Base-by-base conservation (phyloP, 2,329 filamentous ascomycete genomes). In the Ophiobolus disseminans region DNA sequence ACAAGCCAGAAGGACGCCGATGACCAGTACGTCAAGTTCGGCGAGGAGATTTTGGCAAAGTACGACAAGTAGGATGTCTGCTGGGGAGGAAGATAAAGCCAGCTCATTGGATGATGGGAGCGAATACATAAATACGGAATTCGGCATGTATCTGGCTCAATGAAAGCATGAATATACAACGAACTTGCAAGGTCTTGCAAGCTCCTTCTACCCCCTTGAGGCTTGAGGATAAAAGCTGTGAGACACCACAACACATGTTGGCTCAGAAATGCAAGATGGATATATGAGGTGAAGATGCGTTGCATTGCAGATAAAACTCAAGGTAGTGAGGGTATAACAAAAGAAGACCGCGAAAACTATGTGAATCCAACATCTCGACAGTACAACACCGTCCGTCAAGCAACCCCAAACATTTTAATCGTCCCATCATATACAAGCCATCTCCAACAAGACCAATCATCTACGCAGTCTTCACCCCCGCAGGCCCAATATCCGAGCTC, bases 21-120 rank as follows among this genome's bases (percentile, higher is more conserved):
- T 82, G 80, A 84, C 72, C 78, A 82, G 69, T 97, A 96, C 76
- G 82, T 95, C 65, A 79, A 80, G 61, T 78, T 87, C 53, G 85
- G 94, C 57, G 85, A 91, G 75, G 73, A 79, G 66, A 75, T 95
- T 68, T 91, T 94, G 82, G 75, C 66, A 51, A 82, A 83, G 72
- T 83, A 87, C 74, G 88, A 89, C 70, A 80, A 77, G 54, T 78
- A 82, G 45, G 16, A n/a, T n/a, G n/a, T n/a, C n/a, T 34, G 34
- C 35, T 19, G 13, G n/a, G 22, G 22, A 9, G 11, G 35, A 37
- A 22, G 19, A 20, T 17, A n/a, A n/a, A 5, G 9, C 11, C 22
- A 21, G 17, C 11, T n/a, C 21, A 22, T n/a, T 22, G 9, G 28
- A 31, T 14, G 28, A 10, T 31, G 7, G 13, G n/a, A n/a, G n/a